Evolutionary conservation across 1,139 yeast species (phyloP), one percentile per base, ranked within the genome.

Genomic region (Lodderomyces theae): DNA sequence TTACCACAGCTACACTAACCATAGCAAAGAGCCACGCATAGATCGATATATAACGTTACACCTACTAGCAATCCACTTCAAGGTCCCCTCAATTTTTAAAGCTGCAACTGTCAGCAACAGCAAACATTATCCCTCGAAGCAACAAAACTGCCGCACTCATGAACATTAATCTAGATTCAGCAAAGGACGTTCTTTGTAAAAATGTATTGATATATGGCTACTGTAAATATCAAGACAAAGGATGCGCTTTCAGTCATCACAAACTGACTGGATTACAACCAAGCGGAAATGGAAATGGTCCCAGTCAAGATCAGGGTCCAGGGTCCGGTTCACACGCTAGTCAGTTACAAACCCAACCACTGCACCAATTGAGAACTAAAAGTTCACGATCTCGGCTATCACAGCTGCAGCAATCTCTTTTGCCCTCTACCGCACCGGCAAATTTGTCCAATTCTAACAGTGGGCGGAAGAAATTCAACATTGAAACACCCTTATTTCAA

Each of bases 161-260:
- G 75, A 70, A 70, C 52, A 66, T 71, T 47, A 70, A 71, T 54
- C 58, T 66, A 39, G 76, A 71, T 42, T 58, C 69, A 70, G 90
- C 94, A 6, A 82, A 78, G 60, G 87, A 83, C 51, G 83, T 88
- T 30, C 89, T 86, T 44, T 88, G 97, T 64, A 77, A 92, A 59
- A 88, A 88, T 57, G 82, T 88, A 43, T 77, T 83, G 40, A 86
- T 87, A 37, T 89, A 87, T 64, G 97, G 96, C 8, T 87, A 77
- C 54, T 89, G 97, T 69, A 87, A 87, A 61, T 88, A 78, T 64
- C 92, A 86, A 51, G 86, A 86, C 52, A 88, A 87, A 56, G 96
- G 96, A 15, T 88, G 96, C 59, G 86, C 85, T 2, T 88, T 87
- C 58, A 80, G 79, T 42, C 96, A 88, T 54, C 79, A 77, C 37